A percentile compares a stretch with the other conserved stretches of the same genome.
These are phyloP conservation scores for Fusarium subtropicale DNA, from an alignment of 2,329 filamentous ascomycete genomes.

Conservation along the genomic window DNA sequence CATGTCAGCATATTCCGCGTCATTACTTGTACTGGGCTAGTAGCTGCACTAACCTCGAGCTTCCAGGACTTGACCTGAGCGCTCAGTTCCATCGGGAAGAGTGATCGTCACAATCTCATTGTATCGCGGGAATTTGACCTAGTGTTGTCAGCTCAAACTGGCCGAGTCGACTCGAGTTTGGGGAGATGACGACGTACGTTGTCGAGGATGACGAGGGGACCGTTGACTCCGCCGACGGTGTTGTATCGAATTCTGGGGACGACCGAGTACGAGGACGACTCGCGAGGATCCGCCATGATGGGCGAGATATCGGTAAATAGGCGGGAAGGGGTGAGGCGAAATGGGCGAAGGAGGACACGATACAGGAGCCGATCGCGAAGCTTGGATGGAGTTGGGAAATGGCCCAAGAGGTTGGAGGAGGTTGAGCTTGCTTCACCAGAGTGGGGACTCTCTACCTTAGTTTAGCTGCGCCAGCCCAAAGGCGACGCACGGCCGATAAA, in stretches of 20 bases:
- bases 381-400: constrained; percentile 45
- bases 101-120: constrained; percentile 98
- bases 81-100: constrained; percentile 91
- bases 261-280: constrained; percentile 70
- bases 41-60: constrained; percentile 78
- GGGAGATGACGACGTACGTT: constrained; percentile 68
- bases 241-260: constrained; percentile 85
- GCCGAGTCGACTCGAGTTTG: constrained; percentile 3
- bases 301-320: constrained; percentile 42
- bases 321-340: constrained; percentile 30
- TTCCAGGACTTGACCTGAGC: constrained; percentile 96
- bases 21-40: constrained; percentile 8
- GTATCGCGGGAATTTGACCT: constrained; percentile 98
- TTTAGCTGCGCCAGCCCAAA: constrained; percentile 44
- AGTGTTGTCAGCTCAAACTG: constrained; percentile 45
- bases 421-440: constrained; percentile 55
- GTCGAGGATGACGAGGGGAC: constrained; percentile 95
- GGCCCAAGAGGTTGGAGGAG: constrained; percentile 54
- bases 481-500: constrained; percentile 47
- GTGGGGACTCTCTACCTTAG: constrained; percentile 48
- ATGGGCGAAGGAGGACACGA: constrained; percentile 33
- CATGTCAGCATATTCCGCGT: constrained; percentile 38
- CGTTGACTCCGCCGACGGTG: constrained; percentile 97
- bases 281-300: constrained; percentile 67
- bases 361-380: constrained; percentile 38